Base-by-base conservation (phyloP, 108 stramenopile genomes). In the Thalassiosira profunda region DNA sequence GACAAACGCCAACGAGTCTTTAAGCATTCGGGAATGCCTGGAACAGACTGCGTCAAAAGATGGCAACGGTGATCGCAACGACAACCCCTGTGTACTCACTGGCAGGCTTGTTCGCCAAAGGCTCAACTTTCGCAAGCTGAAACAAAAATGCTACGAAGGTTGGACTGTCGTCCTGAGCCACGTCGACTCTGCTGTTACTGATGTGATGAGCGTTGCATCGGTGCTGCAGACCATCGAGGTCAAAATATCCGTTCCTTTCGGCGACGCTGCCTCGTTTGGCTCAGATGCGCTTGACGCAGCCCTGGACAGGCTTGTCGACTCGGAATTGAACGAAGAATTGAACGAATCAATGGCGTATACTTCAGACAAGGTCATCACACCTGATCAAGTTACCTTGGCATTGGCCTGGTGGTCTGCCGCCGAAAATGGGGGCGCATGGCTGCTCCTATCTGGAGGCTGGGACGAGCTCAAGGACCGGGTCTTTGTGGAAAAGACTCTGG, bases 391-490 rank as follows among this genome's bases (percentile, higher is more conserved):
- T 24, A 64, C 72, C 7, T 58, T 88, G 58, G 85, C 76, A 17
- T 42, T 66, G 25, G 80, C 84, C 1, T 93, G 86, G 85, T 83
- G 82, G 81, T 17, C 10, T 58, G 41, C 86, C 14, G 82, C 89
- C 11, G 82, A 63, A 34, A 17, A 25, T 9, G 18, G 46, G 20
- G 9, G 34, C 28, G 58, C 78, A 12, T 71, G 67, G 8, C 70
- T 82, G 18, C 14, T 90, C n/a, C 51, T 86, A 2, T 56, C 55
- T 36, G 81, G 88, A 47, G 88, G 88, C 4, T 87, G 61, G 67
- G 90, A 91, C 25, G 84, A 86, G 63, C 38, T 56, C 36, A 29
- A 67, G 9, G 35, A 70, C 24, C 61, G 31, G 5, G 33, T 51
- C 21, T 29, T 63, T 41, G 28, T 29, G 14, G 60, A 48, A 54